Evolutionary conservation across 352 stramenopile species (phyloP).

Genomic region (Phytophthora pinifolia): DNA sequence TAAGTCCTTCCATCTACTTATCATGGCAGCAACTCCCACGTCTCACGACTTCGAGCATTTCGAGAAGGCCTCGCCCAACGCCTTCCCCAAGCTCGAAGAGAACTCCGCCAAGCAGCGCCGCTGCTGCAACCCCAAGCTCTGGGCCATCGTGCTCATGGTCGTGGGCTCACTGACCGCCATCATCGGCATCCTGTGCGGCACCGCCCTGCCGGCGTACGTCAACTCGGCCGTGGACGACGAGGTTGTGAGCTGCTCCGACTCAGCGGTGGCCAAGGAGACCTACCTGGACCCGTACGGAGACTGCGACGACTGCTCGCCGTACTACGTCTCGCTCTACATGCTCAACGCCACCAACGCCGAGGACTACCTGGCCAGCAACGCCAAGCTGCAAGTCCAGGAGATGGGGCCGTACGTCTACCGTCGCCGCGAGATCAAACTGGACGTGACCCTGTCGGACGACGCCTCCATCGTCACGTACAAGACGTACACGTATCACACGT

Average conservation of each 20-base stretch:
- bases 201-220: slow-evolving; percentile 52
- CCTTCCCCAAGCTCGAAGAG: slow-evolving; percentile 33
- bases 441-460: slow-evolving; percentile 60
- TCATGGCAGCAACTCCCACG: too few relatives aligned
- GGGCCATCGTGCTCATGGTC: slow-evolving; percentile 35
- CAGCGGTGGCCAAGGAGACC: slow-evolving; percentile 37
- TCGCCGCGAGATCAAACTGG: slow-evolving; percentile 54
- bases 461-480: slow-evolving; percentile 68
- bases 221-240: slow-evolving; percentile 42
- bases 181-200: slow-evolving; percentile 54
- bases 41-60: slow-evolving; percentile 26
- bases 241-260: slow-evolving; percentile 41
- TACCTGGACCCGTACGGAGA: slow-evolving; percentile 69
- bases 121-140: slow-evolving; percentile 41
- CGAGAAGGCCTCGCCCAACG: slow-evolving; percentile 25
- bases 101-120: slow-evolving; percentile 5
- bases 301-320: slow-evolving; percentile 75
- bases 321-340: slow-evolving; percentile 68
- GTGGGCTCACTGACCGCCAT: slow-evolving; percentile 42
- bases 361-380: slow-evolving; percentile 44
- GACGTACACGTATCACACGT: slow-evolving; percentile 79
- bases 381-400: slow-evolving; percentile 63
- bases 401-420: slow-evolving; percentile 76
- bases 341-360: slow-evolving; percentile 81
- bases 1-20: too few relatives aligned